Percentiles rank a stretch among this genome's conserved stretches.
Evolutionary conservation across 129 eudicot species (phyloP).

Genomic region (Lonicera japonica): DNA sequence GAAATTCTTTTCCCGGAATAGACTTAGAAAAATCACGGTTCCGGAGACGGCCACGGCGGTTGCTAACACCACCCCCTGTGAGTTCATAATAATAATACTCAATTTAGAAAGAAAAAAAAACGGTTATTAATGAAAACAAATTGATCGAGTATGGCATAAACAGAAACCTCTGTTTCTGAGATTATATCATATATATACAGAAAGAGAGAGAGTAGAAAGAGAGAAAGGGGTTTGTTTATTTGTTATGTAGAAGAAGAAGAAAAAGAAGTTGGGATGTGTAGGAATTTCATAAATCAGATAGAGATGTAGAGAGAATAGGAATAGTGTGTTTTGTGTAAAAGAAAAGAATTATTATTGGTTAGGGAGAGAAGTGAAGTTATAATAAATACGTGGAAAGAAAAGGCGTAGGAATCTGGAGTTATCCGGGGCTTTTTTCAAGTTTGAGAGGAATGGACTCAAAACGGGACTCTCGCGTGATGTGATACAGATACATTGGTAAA

Average conservation of each 20-base stretch:
- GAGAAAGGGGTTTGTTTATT: neutral
- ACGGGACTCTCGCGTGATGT: no score
- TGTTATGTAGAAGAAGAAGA: neutral
- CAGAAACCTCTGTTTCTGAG: no score
- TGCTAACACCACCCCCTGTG: conserved; percentile 38
- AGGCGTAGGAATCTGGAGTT: conserved; percentile 1
- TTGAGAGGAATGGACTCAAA: no score
- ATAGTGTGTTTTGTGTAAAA: no score
- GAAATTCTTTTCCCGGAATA: conserved; percentile 28
- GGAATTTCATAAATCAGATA: no score
- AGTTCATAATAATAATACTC: conserved; percentile 29
- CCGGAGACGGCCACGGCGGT: conserved; percentile 61
- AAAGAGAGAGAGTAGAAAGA: neutral
- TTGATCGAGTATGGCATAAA: no score
- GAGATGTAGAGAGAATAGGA: no score
- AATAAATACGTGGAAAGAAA: neutral
- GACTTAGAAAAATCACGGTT: conserved; percentile 34
- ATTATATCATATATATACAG: neutral
- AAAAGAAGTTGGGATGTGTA: neutral
- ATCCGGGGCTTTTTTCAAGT: neutral
- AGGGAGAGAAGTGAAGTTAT: no score
- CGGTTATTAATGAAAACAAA: no score
- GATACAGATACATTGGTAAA: no score
- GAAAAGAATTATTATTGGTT: no score
- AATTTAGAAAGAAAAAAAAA: neutral